phyloP scores from a whole-genome alignment of 176 grass and related monocot species.

The Triticum urartu region DNA sequence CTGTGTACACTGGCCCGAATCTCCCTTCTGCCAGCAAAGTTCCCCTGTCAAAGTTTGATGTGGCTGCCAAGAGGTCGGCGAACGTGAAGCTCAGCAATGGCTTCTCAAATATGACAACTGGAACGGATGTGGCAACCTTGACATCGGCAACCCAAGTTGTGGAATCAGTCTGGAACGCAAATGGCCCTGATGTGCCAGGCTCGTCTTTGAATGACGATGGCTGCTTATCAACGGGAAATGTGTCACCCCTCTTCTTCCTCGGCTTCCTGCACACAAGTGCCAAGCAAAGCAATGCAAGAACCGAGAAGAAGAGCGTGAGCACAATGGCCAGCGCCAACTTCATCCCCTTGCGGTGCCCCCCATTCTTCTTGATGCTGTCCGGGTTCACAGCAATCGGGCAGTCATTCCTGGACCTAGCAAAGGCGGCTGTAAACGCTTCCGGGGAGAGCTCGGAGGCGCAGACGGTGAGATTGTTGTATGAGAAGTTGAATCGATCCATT shows the following conservation, averaged over 20 bases:
- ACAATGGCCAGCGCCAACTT: constrained; percentile 54
- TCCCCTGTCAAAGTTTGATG: constrained; percentile 84
- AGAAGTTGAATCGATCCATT: constrained; percentile 85
- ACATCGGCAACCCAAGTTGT: constrained; percentile 93
- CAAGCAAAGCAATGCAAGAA: constrained; percentile 58
- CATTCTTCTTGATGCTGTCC: constrained; percentile 33
- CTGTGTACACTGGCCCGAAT: constrained; percentile 86
- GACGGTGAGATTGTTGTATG: constrained; percentile 94
- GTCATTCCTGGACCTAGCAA: constrained; percentile 71
- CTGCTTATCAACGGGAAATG: constrained; percentile 50
- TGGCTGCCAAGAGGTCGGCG: constrained; percentile 72
- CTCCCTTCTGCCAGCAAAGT: constrained; percentile 90
- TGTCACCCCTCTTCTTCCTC: constrained; percentile 45
- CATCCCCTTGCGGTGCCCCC: constrained; percentile 38
- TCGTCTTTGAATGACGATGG: constrained; percentile 65
- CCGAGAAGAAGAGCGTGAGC: constrained; percentile 57
- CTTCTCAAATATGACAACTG: constrained; percentile 95
- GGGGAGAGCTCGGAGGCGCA: constrained; percentile 73
- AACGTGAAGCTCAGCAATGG: constrained; percentile 84
- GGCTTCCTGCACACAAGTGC: constrained; percentile 36
- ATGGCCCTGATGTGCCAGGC: constrained; percentile 66
- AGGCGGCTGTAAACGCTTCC: constrained; percentile 49
- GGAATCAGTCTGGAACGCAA: constrained; percentile 80
- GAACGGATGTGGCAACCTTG: constrained; percentile 82
- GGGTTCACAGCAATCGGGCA: constrained; percentile 96